Evolutionary conservation across 1,139 yeast species (phyloP), one percentile per base, ranked within the genome.

Genomic region (Hansenula sp.): DNA sequence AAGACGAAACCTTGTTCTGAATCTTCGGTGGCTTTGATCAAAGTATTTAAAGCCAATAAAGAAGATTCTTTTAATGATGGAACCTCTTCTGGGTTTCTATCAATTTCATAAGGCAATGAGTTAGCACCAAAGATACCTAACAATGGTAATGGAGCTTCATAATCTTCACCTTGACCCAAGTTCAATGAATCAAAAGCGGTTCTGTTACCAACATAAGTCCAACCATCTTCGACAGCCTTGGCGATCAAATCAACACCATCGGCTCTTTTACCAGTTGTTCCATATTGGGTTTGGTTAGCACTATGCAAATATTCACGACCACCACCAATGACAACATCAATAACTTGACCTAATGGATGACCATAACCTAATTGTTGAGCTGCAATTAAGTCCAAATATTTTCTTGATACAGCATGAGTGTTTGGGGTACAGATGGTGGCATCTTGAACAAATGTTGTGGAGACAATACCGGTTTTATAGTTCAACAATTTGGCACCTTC

Each of bases 361-460:
- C 40, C 45, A 29, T 44, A 52, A 28, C 55, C 55, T 34, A 52
- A 48, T 43, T 52, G 56, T 38, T 51, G 56, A 6, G 45, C 34
- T n/a, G 53, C 56, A 38, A 51, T 37, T 33, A 51, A 35, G 29
- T 52, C 56, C 8, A 34, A 36, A 13, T 46, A 50, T 26, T 35
- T 45, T 51, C 56, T 51, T 25, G 50, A 39, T 13, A 14, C 12
- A 16, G 32, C 53, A 34, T 52, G 55, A 3, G 54, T 47, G 38
- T 50, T 52, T 50, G 56, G 56, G 18, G 56, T 51, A 45, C 53
- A 44, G 34, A 52, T 52, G 8, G 56, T 52, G 28, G 56, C 56
- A 42, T 52, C 56, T 44, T 52, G 56, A 26, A 52, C 56, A 34
- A 52, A 52, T 21, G 56, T 52, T 31, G 55, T 51, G 13, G 53